Evolutionary conservation across 2,329 filamentous ascomycete genomes (phyloP), one percentile per base, ranked within the genome.

Genomic region (Ophiostoma montium): DNA sequence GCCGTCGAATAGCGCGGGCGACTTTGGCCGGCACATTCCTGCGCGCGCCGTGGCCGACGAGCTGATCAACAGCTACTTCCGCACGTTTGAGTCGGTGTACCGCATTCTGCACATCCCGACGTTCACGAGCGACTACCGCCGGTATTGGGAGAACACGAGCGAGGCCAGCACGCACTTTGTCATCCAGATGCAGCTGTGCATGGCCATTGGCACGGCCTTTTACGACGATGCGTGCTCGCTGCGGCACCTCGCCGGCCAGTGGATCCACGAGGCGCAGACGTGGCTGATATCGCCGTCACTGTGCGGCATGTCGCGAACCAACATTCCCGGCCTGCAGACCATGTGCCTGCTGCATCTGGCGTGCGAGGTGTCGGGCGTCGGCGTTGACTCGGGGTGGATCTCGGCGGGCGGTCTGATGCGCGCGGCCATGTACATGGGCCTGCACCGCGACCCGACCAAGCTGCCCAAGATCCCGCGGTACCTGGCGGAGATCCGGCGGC

Each of bases 31-130:
- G 35, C 60, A 62, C 4, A 62, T 71, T 8, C 68, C 70, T 0
- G 36, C 59, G 0, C 60, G 62, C 11, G 59, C 60, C 0, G 52
- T 75, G 1, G 69, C 71, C 0, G 74, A 79, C 51, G 60, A 67
- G 47, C 65, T 80, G 1, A 62, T 79, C 15, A 64, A 71, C 9
- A 60, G 64, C 30, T 80, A 80, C 61, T 61, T 82, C 16, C 64
- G 73, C 44, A 72, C 71, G 0, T 69, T 75, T 38, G 76, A 81
- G 56, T 70, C 72, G 1, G 70, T 74, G 15, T 69, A 75, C 53
- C 63, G 78, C 3, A 67, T 82, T 21, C 51, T 82, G 9, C 73
- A 82, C 57, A 58, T 75, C 1, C 76, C 77, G 0, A 71, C 70
- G 0, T 81, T 82, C 53, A 63, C 67, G 41, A 63, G 64, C 11